These are phyloP conservation scores for Akanthomyces dipterigenus DNA, from an alignment of 2,329 filamentous ascomycete species.

Conservation along the genomic window DNA sequence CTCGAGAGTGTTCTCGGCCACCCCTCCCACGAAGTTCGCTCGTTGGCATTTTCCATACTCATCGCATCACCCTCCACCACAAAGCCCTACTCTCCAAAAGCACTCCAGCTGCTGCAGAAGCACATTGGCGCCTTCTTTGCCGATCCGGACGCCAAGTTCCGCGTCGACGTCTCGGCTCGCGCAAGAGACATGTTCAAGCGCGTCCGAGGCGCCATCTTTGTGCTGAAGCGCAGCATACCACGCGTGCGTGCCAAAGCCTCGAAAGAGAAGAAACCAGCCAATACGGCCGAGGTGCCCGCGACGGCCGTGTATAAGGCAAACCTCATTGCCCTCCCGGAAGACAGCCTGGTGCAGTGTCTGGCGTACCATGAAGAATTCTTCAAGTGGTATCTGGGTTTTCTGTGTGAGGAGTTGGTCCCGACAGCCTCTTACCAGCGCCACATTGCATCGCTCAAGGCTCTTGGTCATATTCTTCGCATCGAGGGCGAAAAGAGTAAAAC, in stretches of 20 bases:
- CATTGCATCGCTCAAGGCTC: conserved; percentile 68
- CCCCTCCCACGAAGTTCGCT: conserved; percentile 58
- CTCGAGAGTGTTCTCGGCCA: conserved; percentile 48
- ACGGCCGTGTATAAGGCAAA: conserved; percentile 33
- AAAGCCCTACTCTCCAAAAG: conserved; percentile 58
- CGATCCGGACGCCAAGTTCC: conserved; percentile 79
- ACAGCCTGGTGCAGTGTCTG: conserved; percentile 32
- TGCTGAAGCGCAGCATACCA: conserved; percentile 41
- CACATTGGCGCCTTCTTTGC: conserved; percentile 69
- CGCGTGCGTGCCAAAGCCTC: conserved; percentile 28
- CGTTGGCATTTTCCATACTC: conserved; percentile 75
- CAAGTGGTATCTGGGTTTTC: conserved; percentile 66
- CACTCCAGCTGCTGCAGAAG: conserved; percentile 55
- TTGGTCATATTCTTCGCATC: conserved; percentile 60
- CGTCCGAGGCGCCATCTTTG: conserved; percentile 58
- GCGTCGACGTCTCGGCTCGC: conserved; percentile 71
- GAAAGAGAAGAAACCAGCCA: conserved; percentile 23
- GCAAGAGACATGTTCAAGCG: conserved; percentile 72
- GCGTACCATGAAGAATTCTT: conserved; percentile 57
- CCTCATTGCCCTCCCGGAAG: conserved; percentile 31
- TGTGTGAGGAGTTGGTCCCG: conserved; percentile 67
- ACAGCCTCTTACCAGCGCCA: conserved; percentile 88
- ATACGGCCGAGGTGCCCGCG: background rate
- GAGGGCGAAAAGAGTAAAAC: conserved; percentile 50
- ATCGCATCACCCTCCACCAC: conserved; percentile 70